Conservation (phyloP, 2,329 filamentous ascomycete species). For the Fusarium stilboides region DNA sequence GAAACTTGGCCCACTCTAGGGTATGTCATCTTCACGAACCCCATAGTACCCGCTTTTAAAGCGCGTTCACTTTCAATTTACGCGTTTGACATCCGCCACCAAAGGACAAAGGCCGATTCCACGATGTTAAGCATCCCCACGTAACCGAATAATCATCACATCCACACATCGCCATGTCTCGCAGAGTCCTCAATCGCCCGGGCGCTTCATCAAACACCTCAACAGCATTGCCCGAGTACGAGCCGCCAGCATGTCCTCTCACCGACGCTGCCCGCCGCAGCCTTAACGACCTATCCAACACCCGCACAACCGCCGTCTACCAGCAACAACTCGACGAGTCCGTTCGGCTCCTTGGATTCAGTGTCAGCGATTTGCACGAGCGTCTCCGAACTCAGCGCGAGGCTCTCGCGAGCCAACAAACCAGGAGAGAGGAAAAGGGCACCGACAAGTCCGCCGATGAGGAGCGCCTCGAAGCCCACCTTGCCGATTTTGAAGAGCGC, state of each 20-base stretch:
- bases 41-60: not conserved
- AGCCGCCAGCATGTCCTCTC: constrained; percentile 64
- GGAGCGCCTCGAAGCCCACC: constrained; percentile 57
- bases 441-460: constrained; percentile 56
- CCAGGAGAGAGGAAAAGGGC: constrained; percentile 58
- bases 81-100: constrained; percentile 2
- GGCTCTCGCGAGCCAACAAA: constrained; percentile 51
- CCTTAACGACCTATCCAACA: constrained; percentile 61
- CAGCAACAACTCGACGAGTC: constrained; percentile 64
- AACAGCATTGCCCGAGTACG: constrained; percentile 64
- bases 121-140: constrained; percentile 19
- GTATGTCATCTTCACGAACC: not conserved
- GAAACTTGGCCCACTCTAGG: not conserved
- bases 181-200: constrained; percentile 52
- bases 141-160: constrained; percentile 19
- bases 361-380: constrained; percentile 67
- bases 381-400: constrained; percentile 56
- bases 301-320: constrained; percentile 60
- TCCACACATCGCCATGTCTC: constrained; percentile 50
- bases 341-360: constrained; percentile 60
- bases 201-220: constrained; percentile 30
- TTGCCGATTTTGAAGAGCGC: constrained; percentile 57
- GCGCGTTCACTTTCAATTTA: constrained; percentile 34
- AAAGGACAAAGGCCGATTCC: not conserved
- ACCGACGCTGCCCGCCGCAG: constrained; percentile 56